Conservation (phyloP, 1,284 basidiomycete species). For the Cutaneotrichosporon cutaneum region DNA sequence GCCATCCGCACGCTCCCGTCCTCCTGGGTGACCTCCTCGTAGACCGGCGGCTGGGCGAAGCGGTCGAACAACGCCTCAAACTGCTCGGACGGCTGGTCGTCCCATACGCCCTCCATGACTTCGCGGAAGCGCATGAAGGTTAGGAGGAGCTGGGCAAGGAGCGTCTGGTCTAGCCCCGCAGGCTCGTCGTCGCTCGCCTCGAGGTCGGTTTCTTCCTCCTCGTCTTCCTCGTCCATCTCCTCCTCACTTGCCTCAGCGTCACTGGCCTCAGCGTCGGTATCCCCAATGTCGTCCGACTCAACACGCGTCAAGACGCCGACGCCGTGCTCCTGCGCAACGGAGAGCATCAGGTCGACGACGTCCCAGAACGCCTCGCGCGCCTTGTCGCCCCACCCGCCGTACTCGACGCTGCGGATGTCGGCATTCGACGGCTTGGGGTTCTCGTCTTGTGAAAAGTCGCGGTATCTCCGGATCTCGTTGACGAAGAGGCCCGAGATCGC, state of each 20-base stretch:
- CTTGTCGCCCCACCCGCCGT: slow-evolving; percentile 7
- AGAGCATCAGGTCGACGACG: not conserved
- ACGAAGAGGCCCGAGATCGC: not conserved
- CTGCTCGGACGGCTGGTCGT: not conserved
- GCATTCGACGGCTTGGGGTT: not conserved
- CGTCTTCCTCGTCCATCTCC: not conserved
- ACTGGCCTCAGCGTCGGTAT: not conserved
- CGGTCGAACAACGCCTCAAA: not conserved
- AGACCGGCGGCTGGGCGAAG: not conserved
- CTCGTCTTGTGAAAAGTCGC: not conserved
- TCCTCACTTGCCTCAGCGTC: not conserved
- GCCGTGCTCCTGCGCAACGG: not conserved
- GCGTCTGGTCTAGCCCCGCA: not conserved
- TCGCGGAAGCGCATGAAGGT: slow-evolving; percentile 7
- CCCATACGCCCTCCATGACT: slow-evolving; percentile 7
- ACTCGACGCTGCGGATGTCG: not conserved
- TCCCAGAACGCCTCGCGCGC: not conserved
- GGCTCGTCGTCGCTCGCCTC: not conserved
- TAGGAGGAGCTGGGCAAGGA: slow-evolving; percentile 2
- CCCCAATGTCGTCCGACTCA: not conserved
- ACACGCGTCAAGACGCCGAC: not conserved
- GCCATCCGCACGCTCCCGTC: not conserved
- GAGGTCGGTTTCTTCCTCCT: not conserved
- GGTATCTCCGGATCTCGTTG: not conserved
- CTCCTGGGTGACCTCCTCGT: not conserved